phyloP scores from a whole-genome alignment of 2,329 filamentous ascomycete genomes.

The Fusarium sp. region DNA sequence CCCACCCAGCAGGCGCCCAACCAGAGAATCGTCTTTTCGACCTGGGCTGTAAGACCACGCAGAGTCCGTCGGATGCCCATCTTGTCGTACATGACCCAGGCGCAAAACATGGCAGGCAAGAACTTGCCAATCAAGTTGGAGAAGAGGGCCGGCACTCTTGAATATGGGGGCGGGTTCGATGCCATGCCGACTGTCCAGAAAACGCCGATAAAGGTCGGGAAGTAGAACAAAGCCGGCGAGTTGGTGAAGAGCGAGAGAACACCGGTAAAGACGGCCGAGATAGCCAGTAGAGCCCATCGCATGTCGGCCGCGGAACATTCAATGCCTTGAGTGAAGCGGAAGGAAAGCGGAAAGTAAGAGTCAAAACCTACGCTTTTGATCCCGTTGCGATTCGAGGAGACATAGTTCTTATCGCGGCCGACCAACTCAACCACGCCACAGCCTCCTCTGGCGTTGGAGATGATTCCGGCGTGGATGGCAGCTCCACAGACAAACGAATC shows the following conservation, averaged over 20 bases:
- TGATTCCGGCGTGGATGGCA: slow-evolving; percentile 85
- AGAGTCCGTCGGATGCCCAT: slow-evolving; percentile 82
- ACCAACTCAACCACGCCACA: slow-evolving; percentile 84
- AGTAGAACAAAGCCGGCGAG: slow-evolving; percentile 85
- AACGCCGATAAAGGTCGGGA: slow-evolving; percentile 81
- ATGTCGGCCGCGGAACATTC: slow-evolving; percentile 79
- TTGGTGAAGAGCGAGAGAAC: slow-evolving; percentile 85
- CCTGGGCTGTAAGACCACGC: slow-evolving; percentile 78
- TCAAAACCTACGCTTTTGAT: slow-evolving; percentile 84
- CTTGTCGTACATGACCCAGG: slow-evolving; percentile 88
- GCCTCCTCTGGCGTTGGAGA: slow-evolving; percentile 77
- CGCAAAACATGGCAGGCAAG: slow-evolving; percentile 87
- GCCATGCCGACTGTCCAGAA: slow-evolving; percentile 93
- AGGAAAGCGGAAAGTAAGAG: slow-evolving; percentile 90
- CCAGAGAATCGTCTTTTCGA: slow-evolving; percentile 93
- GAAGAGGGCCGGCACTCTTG: slow-evolving; percentile 76
- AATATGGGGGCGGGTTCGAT: slow-evolving; percentile 82
- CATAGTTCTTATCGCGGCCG: slow-evolving; percentile 74
- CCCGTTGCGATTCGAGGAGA: slow-evolving; percentile 74
- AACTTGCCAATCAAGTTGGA: slow-evolving; percentile 84
- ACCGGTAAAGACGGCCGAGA: slow-evolving; percentile 83
- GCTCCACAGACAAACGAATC: slow-evolving; percentile 90
- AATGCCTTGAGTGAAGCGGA: slow-evolving; percentile 76
- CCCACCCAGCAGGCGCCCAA: slow-evolving; percentile 92
- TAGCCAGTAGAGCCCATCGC: slow-evolving; percentile 84